These are phyloP conservation scores for Claviceps sp. DNA, from an alignment of 2,329 filamentous ascomycete genomes.

Conservation along the genomic window DNA sequence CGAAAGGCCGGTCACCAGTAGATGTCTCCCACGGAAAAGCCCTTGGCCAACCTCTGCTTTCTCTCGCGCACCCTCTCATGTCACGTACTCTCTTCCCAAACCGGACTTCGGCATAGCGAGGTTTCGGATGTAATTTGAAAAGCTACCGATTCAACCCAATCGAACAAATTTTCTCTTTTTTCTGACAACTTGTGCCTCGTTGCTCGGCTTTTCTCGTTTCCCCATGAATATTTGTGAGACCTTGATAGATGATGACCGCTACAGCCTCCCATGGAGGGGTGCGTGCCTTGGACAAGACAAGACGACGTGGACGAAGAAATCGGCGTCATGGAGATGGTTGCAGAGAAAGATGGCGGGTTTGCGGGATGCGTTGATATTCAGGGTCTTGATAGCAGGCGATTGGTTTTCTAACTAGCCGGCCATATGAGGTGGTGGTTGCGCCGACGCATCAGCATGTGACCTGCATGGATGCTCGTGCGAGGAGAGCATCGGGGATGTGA, in stretches of 20 bases:
- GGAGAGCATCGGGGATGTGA: neutral
- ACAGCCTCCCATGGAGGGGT: neutral
- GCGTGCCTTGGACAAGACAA: neutral
- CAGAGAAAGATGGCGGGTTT: neutral
- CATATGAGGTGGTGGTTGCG: neutral
- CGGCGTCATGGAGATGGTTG: neutral
- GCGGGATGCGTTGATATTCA: too few relatives aligned
- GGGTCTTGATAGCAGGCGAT: too few relatives aligned
- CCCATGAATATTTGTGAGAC: slow-evolving; percentile 15
- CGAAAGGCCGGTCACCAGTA: slow-evolving; percentile 59
- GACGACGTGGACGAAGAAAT: neutral
- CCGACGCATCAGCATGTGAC: neutral
- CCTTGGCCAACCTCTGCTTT: slow-evolving; percentile 19
- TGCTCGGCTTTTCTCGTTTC: slow-evolving; percentile 13
- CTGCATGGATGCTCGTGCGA: neutral
- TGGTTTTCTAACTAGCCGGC: too few relatives aligned
- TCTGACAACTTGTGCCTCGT: slow-evolving; percentile 18
- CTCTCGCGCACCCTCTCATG: slow-evolving; percentile 22
- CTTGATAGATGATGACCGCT: slow-evolving; percentile 4
- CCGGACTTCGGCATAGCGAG: slow-evolving; percentile 29
- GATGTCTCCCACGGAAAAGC: slow-evolving; percentile 27
- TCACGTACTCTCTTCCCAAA: slow-evolving; percentile 25
- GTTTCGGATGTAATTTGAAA: slow-evolving; percentile 46
- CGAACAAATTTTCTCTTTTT: slow-evolving; percentile 31
- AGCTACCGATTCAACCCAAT: slow-evolving; percentile 38